A percentile compares a stretch with the other conserved stretches of the same genome.
Conservation (phyloP, 2,329 filamentous ascomycete species). For the Pochonia chlamydosporia region DNA sequence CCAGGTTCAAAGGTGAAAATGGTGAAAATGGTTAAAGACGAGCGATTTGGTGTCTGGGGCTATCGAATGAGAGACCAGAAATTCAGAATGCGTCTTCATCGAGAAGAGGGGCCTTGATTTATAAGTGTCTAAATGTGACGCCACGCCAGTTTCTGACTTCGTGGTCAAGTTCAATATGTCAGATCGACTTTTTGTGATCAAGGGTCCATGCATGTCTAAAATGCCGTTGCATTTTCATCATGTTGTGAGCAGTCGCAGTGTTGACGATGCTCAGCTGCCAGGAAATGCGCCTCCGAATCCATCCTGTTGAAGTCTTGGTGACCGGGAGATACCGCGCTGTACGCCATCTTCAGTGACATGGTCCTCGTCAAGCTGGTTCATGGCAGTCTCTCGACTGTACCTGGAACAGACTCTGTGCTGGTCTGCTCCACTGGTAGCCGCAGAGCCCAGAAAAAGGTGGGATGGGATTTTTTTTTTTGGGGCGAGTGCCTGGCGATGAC, state of each 20-base stretch:
- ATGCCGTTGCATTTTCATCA: too few species aligned
- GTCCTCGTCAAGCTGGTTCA: too few species aligned
- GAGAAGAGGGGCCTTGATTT: not conserved
- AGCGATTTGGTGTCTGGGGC: not conserved
- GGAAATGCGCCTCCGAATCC: too few species aligned
- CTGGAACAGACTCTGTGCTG: too few species aligned
- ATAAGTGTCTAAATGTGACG: not conserved
- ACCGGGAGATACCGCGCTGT: too few species aligned
- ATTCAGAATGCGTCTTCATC: not conserved
- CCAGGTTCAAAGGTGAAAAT: not conserved
- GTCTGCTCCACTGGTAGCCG: not conserved
- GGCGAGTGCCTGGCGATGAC: conserved; percentile 8
- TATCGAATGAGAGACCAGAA: not conserved
- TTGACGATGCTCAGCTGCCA: too few species aligned
- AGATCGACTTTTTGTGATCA: too few species aligned
- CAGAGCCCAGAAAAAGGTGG: conserved; percentile 3
- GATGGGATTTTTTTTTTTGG: conserved; percentile 1
- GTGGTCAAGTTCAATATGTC: not conserved
- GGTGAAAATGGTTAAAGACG: conserved; percentile 8
- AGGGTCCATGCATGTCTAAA: too few species aligned
- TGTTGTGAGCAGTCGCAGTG: too few species aligned
- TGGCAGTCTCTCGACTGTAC: too few species aligned
- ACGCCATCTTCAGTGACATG: too few species aligned
- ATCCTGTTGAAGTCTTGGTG: too few species aligned
- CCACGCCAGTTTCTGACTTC: not conserved